Conservation (phyloP, 805 yeast genomes). For the Huiozyma naganishii region DNA sequence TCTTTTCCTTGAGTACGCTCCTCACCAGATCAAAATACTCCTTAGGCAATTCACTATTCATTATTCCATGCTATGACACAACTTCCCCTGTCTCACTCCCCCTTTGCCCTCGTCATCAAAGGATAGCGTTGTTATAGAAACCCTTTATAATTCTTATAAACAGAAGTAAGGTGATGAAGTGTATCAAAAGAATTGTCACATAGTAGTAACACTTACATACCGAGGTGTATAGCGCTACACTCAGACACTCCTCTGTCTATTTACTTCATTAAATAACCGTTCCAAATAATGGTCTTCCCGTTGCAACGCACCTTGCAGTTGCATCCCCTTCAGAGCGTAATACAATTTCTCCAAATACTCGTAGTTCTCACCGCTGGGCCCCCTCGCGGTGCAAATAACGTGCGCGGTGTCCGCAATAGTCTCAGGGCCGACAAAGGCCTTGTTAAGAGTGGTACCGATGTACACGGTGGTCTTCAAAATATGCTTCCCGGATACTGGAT, state of each 20-base stretch:
- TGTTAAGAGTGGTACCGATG: slow-evolving; percentile 74
- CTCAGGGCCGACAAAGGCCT: slow-evolving; percentile 82
- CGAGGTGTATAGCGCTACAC: not conserved
- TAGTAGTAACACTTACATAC: not conserved
- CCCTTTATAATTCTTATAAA: too few species aligned
- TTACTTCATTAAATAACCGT: slow-evolving; percentile 26
- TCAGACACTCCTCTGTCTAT: slow-evolving; percentile 3
- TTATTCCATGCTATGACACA: not conserved
- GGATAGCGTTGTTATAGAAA: too few species aligned
- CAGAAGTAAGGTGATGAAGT: too few species aligned
- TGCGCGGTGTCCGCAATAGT: slow-evolving; percentile 44
- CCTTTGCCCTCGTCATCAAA: too few species aligned
- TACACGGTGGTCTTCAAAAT: slow-evolving; percentile 54
- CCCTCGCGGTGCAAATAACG: slow-evolving; percentile 44
- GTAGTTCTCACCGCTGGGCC: slow-evolving; percentile 74
- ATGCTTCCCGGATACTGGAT: slow-evolving; percentile 29
- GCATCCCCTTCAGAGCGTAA: slow-evolving; percentile 35
- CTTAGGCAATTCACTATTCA: slow-evolving; percentile 19
- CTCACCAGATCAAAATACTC: slow-evolving; percentile 25
- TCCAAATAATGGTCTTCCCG: slow-evolving; percentile 35
- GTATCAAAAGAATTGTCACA: too few species aligned
- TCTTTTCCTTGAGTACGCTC: slow-evolving; percentile 20
- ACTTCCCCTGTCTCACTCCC: too few species aligned
- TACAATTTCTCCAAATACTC: slow-evolving; percentile 56
- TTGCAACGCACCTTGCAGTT: slow-evolving; percentile 5